phyloP scores from a whole-genome alignment of 257 asterid genomes.

The Eustoma russellianum region DNA sequence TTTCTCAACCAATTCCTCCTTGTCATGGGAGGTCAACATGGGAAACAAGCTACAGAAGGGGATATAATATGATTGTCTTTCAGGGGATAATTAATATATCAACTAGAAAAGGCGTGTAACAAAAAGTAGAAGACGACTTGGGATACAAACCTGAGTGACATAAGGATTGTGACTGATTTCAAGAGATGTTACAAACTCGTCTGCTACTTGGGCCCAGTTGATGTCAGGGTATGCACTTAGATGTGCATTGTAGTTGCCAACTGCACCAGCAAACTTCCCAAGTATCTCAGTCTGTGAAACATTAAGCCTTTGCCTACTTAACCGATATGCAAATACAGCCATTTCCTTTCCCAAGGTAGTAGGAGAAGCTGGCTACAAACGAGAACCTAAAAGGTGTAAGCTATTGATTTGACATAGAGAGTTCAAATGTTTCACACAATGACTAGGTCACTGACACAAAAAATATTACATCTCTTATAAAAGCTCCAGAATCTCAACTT shows the following conservation, averaged over 20 bases:
- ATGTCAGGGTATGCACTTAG: conserved; percentile 36
- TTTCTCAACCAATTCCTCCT: no score
- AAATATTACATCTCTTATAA: no score
- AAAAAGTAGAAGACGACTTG: no score
- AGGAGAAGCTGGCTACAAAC: conserved; percentile 45
- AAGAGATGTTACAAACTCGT: conserved; percentile 37
- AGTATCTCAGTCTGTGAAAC: conserved; percentile 27
- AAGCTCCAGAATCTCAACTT: no score
- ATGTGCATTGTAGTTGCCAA: conserved; percentile 52
- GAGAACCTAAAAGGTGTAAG: conserved; percentile 2
- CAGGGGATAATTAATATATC: no score
- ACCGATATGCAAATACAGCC: conserved; percentile 39
- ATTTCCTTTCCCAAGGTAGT: conserved; percentile 50
- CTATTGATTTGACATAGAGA: background rate
- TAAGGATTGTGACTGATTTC: conserved; percentile 42
- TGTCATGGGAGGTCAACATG: no score
- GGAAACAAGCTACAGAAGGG: background rate
- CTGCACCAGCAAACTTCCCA: conserved; percentile 53
- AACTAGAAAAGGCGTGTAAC: background rate
- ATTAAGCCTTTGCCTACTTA: conserved; percentile 22
- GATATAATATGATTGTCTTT: background rate
- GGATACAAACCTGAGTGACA: conserved; percentile 33
- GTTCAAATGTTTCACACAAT: background rate
- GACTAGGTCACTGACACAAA: no score
- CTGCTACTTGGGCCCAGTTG: conserved; percentile 35